Evolutionary conservation across 352 stramenopile genomes (phyloP).

Genomic region (Elongisporangium senticosum): DNA sequence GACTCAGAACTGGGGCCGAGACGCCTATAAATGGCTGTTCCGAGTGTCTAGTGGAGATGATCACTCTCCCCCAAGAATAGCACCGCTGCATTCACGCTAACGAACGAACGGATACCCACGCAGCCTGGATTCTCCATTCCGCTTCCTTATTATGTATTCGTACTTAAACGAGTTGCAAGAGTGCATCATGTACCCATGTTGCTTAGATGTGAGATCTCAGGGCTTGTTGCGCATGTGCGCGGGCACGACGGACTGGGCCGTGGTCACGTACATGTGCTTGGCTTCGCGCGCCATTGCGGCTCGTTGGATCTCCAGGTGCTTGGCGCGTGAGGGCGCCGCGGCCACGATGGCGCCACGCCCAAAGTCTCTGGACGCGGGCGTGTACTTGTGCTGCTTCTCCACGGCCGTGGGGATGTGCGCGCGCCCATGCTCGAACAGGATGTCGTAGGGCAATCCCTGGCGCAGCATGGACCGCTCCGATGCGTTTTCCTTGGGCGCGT

Average conservation of each 20-base stretch:
- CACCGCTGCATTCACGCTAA: too few species aligned
- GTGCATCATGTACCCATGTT: not conserved
- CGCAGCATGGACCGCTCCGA: conserved; percentile 44
- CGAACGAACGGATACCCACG: too few species aligned
- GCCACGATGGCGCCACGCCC: conserved; percentile 23
- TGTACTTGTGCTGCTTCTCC: conserved; percentile 52
- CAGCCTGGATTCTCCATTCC: too few species aligned
- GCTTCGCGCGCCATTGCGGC: conserved; percentile 27
- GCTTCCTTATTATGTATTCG: too few species aligned
- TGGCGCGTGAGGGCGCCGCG: conserved; percentile 24
- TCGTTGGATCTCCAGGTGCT: conserved; percentile 38
- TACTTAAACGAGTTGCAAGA: not conserved
- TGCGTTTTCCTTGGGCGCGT: conserved; percentile 45
- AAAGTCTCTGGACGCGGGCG: conserved; percentile 47
- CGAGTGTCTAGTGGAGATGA: too few species aligned
- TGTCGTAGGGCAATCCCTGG: conserved; percentile 55
- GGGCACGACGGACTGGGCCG: conserved; percentile 45
- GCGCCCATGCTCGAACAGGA: conserved; percentile 68
- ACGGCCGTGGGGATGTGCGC: conserved; percentile 29
- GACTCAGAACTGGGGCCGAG: not conserved
- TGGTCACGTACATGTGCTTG: conserved; percentile 47
- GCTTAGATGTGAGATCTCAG: not conserved
- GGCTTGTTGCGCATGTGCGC: conserved; percentile 12
- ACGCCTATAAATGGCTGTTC: not conserved
- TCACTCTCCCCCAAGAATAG: too few species aligned